Evolutionary conservation across 73 alveolate species (phyloP).

Genomic region (Paramecium sonneborni): DNA sequence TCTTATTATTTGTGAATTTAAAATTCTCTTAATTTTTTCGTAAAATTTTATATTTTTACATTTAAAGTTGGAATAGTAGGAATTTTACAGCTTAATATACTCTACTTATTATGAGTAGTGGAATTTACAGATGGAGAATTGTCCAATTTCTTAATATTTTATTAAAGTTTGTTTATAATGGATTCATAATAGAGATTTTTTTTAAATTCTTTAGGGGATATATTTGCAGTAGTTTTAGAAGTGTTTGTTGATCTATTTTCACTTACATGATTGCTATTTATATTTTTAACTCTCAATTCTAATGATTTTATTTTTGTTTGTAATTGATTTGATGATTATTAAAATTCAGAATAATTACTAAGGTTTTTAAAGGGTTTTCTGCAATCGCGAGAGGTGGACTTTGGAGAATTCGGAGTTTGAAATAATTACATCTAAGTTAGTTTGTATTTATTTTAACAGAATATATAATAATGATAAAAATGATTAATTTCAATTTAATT

Average conservation of each 20-base stretch:
- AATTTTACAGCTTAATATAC: background rate
- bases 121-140: background rate
- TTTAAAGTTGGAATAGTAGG: background rate
- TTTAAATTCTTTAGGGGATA: background rate
- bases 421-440: background rate
- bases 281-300: constrained; percentile 48
- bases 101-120: background rate
- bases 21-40: constrained; percentile 40
- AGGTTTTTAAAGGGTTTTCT: constrained; percentile 9
- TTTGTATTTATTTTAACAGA: background rate
- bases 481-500: background rate
- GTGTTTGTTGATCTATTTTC: constrained; percentile 41
- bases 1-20: background rate
- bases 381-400: background rate
- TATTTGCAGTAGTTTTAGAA: background rate
- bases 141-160: background rate
- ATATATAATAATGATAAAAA: background rate
- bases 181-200: constrained; percentile 22
- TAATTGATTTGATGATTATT: background rate
- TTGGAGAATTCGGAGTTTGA: constrained; percentile 48
- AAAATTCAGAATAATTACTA: background rate
- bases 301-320: background rate
- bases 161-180: background rate
- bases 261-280: constrained; percentile 40
- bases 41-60: background rate